phyloP scores from a whole-genome alignment of 495 filamentous ascomycete species.

The Hypomontagnella monticulosa region DNA sequence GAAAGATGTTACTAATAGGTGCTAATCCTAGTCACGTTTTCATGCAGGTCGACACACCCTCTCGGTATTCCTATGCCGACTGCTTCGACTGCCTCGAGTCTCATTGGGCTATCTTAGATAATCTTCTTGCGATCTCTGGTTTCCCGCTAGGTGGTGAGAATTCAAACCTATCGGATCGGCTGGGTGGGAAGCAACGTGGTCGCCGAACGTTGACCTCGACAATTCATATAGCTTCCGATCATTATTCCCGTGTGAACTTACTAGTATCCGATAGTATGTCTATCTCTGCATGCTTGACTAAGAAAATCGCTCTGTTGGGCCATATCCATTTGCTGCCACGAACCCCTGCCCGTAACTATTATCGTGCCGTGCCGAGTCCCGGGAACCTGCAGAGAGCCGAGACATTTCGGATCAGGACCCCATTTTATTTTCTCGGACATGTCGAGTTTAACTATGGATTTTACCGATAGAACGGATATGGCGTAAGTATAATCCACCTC shows the following conservation, averaged over 20 bases:
- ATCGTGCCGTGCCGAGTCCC: constrained; percentile 30
- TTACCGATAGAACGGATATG: too few species aligned
- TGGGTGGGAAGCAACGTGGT: neutral
- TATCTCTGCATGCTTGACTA: neutral
- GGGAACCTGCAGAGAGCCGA: constrained; percentile 34
- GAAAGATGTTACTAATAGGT: neutral
- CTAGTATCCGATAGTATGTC: constrained; percentile 1
- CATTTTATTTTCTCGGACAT: constrained; percentile 27
- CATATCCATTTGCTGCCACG: neutral
- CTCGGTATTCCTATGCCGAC: neutral
- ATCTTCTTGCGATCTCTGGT: constrained; percentile 17
- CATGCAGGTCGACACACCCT: constrained; percentile 23
- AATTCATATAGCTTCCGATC: neutral
- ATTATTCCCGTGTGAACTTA: constrained; percentile 8
- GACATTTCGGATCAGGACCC: constrained; percentile 38
- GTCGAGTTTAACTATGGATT: constrained; percentile 8
- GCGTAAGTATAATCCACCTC: too few species aligned
- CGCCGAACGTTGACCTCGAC: neutral
- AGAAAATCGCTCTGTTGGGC: constrained; percentile 9
- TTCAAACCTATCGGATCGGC: constrained; percentile 34
- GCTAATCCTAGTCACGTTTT: neutral
- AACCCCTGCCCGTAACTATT: constrained; percentile 19
- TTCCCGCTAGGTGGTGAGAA: constrained; percentile 1
- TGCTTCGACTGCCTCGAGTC: neutral
- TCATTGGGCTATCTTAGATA: constrained; percentile 37